A percentile compares a stretch with the other conserved stretches of the same genome.
Evolutionary conservation across 371 early-diverging fungal genomes (phyloP).

Genomic region (Saksenaea oblongispora): DNA sequence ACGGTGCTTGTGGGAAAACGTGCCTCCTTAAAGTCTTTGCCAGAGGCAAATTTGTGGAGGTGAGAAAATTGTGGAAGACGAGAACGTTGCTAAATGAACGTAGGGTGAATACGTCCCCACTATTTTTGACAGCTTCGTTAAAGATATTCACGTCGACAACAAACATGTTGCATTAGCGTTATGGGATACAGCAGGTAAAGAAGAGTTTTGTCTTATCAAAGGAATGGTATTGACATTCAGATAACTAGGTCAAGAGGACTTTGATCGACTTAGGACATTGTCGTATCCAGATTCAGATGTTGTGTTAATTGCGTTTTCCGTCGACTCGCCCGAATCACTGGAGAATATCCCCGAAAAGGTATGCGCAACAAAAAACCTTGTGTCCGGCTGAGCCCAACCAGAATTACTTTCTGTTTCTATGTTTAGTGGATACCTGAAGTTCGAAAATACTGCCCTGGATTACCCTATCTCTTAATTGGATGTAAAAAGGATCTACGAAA

Average conservation of each 20-base stretch:
- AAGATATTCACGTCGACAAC: slow-evolving; percentile 64
- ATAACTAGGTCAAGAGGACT: slow-evolving; percentile 80
- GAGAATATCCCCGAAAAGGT: slow-evolving; percentile 82
- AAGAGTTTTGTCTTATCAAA: background rate
- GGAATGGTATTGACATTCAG: background rate
- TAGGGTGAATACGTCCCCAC: slow-evolving; percentile 48
- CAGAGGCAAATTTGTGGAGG: slow-evolving; percentile 51
- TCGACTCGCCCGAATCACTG: slow-evolving; percentile 79
- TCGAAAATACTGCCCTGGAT: slow-evolving; percentile 69
- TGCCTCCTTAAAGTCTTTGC: slow-evolving; percentile 56
- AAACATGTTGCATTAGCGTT: slow-evolving; percentile 60
- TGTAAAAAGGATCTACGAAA: slow-evolving; percentile 84
- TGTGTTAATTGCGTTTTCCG: slow-evolving; percentile 82
- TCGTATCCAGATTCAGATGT: slow-evolving; percentile 92
- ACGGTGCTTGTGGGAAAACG: slow-evolving; percentile 69
- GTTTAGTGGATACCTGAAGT: slow-evolving; percentile 89
- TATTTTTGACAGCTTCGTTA: slow-evolving; percentile 68
- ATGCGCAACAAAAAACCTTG: slow-evolving; percentile 6
- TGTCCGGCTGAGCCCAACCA: slow-evolving; percentile 7
- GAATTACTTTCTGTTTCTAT: slow-evolving; percentile 4
- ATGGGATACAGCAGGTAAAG: slow-evolving; percentile 71
- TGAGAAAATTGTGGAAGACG: slow-evolving; percentile 13
- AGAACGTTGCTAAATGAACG: slow-evolving; percentile 1
- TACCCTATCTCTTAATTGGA: slow-evolving; percentile 81
- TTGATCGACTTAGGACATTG: slow-evolving; percentile 87